Evolutionary conservation across 345 rosid species (phyloP).

Genomic region (Eucalyptus sp.): DNA sequence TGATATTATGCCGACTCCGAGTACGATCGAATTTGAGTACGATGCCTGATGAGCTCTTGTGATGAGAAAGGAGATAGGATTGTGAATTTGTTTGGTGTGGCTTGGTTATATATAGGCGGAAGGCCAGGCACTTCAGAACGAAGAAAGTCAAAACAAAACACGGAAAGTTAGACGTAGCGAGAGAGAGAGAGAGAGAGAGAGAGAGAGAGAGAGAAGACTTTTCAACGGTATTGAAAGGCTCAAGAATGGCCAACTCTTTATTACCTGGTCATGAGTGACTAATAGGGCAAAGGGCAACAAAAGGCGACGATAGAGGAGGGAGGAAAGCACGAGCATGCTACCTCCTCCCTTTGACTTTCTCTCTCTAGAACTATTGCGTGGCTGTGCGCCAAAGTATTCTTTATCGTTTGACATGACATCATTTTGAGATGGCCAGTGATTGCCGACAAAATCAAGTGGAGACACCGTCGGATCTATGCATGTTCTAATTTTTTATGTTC

Average conservation of each 20-base stretch:
- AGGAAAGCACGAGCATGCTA: neutral
- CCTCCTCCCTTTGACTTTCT: neutral
- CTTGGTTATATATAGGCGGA: neutral
- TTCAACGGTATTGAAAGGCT: neutral
- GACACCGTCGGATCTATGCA: neutral
- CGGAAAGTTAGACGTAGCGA: neutral
- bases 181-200: neutral
- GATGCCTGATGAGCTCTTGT: neutral
- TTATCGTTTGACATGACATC: neutral
- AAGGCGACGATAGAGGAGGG: neutral
- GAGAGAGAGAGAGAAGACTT: neutral
- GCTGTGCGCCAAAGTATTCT: neutral
- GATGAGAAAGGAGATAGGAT: neutral
- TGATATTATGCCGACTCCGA: neutral
- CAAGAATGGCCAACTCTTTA: neutral
- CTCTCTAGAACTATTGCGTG: neutral
- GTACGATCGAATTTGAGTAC: neutral
- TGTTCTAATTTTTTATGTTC: neutral
- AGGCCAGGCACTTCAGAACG: neutral
- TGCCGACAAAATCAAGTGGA: neutral
- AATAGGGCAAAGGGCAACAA: neutral
- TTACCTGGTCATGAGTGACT: neutral
- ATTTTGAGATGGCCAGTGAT: neutral
- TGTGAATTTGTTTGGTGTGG: neutral
- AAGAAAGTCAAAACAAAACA: neutral